A percentile compares a stretch with the other conserved stretches of the same genome.
phyloP scores from a whole-genome alignment of 495 filamentous ascomycete species.

The Daldinia bambusicola region DNA sequence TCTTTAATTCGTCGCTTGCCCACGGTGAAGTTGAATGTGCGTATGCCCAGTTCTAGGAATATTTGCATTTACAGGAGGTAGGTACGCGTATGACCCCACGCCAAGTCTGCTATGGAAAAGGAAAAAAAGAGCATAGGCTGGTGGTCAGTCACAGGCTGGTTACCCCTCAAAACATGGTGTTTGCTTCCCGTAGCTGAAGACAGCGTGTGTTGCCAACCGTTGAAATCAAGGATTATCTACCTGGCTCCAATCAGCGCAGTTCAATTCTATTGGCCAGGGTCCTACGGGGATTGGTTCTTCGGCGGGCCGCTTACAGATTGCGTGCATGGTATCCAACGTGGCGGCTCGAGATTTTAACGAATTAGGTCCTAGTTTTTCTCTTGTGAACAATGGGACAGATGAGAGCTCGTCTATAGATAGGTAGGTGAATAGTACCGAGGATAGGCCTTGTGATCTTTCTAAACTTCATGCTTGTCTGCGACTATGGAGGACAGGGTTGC shows the following conservation, averaged over 20 bases:
- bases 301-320: constrained; percentile 35
- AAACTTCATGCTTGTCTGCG: constrained; percentile 8
- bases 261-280: not conserved
- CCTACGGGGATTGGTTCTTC: constrained; percentile 15
- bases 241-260: constrained; percentile 18
- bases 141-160: not conserved
- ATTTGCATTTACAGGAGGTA: constrained; percentile 2
- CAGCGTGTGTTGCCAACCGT: constrained; percentile 10
- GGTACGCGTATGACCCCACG: constrained; percentile 11
- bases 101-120: constrained; percentile 17
- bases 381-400: constrained; percentile 29
- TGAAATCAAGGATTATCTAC: constrained; percentile 4
- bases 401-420: constrained; percentile 27
- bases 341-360: constrained; percentile 29
- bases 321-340: constrained; percentile 39
- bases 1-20: constrained; percentile 33
- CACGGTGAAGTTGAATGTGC: constrained; percentile 21
- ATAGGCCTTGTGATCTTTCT: constrained; percentile 23
- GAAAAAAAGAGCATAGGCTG: not conserved
- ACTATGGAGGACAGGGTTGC: not conserved
- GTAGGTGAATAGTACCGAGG: constrained; percentile 5
- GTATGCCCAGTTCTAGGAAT: not conserved
- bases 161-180: constrained; percentile 10
- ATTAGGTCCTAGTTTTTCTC: constrained; percentile 17
- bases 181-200: constrained; percentile 8